Evolutionary conservation across 2,329 filamentous ascomycete genomes (phyloP).

Genomic region (Cladorrhinum sp.): DNA sequence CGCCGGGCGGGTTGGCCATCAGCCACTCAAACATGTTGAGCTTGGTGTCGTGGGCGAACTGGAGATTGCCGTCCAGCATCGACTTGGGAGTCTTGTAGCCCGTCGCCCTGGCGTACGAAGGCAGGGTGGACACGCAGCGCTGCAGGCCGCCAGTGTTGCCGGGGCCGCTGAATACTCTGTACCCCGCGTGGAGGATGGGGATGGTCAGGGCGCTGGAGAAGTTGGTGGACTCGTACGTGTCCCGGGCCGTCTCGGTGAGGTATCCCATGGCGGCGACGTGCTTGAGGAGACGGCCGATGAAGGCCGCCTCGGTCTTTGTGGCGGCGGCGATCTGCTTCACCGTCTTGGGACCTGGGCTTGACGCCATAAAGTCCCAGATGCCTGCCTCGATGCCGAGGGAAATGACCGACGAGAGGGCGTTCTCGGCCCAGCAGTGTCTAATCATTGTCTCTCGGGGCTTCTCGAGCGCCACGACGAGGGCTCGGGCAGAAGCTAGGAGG

Average conservation of each 20-base stretch:
- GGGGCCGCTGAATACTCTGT: slow-evolving; percentile 17
- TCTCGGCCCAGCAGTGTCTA: neutral
- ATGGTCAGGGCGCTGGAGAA: slow-evolving; percentile 37
- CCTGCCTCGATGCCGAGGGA: neutral
- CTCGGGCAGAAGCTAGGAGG: neutral
- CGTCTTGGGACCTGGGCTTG: neutral
- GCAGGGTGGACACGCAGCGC: slow-evolving; percentile 24
- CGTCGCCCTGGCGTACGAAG: slow-evolving; percentile 31
- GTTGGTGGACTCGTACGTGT: slow-evolving; percentile 39
- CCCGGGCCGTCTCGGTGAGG: slow-evolving; percentile 34
- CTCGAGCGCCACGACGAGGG: neutral
- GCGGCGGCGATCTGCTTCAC: neutral
- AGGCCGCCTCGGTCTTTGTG: neutral
- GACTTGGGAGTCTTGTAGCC: slow-evolving; percentile 26
- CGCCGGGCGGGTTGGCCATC: slow-evolving; percentile 30
- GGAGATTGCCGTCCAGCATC: slow-evolving; percentile 30
- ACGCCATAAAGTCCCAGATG: neutral
- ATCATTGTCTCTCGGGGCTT: neutral
- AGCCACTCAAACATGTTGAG: slow-evolving; percentile 36
- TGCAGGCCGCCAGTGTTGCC: neutral
- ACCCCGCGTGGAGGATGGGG: slow-evolving; percentile 35
- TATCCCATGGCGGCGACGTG: slow-evolving; percentile 41
- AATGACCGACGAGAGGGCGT: neutral
- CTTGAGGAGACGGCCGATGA: slow-evolving; percentile 33
- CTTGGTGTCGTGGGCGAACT: slow-evolving; percentile 35